phyloP scores from a whole-genome alignment of 176 grass and related monocot genomes.

The Raddia guianensis region DNA sequence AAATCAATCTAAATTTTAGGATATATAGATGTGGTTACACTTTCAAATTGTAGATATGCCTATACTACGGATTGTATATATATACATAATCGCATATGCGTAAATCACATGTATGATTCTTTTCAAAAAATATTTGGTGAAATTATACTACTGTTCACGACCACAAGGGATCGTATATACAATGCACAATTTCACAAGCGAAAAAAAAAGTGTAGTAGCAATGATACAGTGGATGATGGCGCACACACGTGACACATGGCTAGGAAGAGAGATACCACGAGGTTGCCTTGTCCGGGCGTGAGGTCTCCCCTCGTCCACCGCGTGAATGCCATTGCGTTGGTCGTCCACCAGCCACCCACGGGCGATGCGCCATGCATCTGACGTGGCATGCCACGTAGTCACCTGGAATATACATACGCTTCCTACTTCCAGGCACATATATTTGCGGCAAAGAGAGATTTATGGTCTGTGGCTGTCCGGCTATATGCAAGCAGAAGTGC shows the following conservation, averaged over 20 bases:
- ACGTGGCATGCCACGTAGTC: not conserved
- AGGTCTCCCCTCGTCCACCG: not conserved
- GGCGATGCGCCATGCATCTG: not conserved
- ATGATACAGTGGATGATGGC: not conserved
- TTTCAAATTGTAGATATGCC: too few relatives aligned
- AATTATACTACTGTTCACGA: too few relatives aligned
- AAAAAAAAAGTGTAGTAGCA: too few relatives aligned
- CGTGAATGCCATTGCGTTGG: not conserved
- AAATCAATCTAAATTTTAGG: too few relatives aligned
- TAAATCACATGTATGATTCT: too few relatives aligned
- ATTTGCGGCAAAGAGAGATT: not conserved
- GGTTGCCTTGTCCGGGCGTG: not conserved
- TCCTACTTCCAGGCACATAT: not conserved
- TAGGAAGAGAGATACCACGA: constrained; percentile 2
- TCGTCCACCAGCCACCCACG: too few relatives aligned
- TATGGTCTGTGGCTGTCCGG: not conserved
- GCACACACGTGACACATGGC: not conserved
- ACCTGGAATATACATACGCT: not conserved
- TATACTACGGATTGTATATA: too few relatives aligned
- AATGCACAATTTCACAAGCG: not conserved
- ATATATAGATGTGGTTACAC: too few relatives aligned
- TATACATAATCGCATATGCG: too few relatives aligned
- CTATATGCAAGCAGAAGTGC: too few relatives aligned
- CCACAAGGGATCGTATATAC: too few relatives aligned
- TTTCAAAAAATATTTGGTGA: too few relatives aligned